A percentile compares a stretch with the other conserved stretches of the same genome.
Conservation (phyloP, 192 early-diverging fungal genomes). For the Lunasporangiospora selenospora region DNA sequence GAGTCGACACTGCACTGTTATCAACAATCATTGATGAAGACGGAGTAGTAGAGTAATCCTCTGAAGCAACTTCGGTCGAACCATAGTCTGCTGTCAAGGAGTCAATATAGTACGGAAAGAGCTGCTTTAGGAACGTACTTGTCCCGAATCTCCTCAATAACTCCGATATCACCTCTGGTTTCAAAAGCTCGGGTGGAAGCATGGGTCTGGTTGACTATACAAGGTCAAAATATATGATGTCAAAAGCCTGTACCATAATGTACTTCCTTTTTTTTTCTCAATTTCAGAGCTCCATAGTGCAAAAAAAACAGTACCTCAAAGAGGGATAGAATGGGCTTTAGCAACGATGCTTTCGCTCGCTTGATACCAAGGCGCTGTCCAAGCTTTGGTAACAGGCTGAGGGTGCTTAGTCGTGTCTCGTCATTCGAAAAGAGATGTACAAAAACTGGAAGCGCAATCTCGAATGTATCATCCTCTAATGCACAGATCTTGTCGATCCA, state of each 20-base stretch:
- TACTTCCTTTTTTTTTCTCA: background rate
- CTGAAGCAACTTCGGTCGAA: background rate
- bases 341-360: conserved; percentile 50
- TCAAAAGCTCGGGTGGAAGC: conserved; percentile 54
- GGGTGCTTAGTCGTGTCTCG: conserved; percentile 52
- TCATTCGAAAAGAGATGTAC: conserved; percentile 53
- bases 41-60: conserved; percentile 22
- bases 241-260: background rate
- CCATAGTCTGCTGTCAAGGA: conserved; percentile 54
- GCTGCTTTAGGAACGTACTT: conserved; percentile 58
- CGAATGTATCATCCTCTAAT: conserved; percentile 54
- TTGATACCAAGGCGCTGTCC: conserved; percentile 57
- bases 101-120: conserved; percentile 64
- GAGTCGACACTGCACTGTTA: background rate
- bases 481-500: conserved; percentile 57
- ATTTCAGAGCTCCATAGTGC: background rate
- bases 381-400: conserved; percentile 61
- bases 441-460: conserved; percentile 62
- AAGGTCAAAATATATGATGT: background rate
- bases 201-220: conserved; percentile 54
- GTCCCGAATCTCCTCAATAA: conserved; percentile 59
- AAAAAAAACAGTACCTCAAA: conserved; percentile 54
- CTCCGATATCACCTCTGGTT: conserved; percentile 41
- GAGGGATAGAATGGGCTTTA: conserved; percentile 65
- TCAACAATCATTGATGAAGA: background rate